Base-by-base conservation (phyloP, 1,284 basidiomycete species). In the Malassezia sp. region DNA sequence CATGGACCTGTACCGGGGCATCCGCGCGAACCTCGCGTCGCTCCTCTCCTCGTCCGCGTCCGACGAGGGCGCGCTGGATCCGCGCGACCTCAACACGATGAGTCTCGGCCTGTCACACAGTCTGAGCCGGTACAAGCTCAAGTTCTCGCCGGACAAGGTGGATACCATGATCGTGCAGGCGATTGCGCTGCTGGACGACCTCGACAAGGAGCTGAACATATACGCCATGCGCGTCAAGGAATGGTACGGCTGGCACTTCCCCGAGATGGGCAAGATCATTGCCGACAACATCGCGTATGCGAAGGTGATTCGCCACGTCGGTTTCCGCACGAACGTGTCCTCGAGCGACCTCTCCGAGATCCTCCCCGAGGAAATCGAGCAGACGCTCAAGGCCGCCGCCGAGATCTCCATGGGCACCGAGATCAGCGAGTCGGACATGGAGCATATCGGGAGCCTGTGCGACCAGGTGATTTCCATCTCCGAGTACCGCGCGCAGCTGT, bases 221-320 rank as follows among this genome's bases (percentile, higher is more conserved):
- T 97, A 96, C 71, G 81, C 89, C 17, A 97, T 97, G 91, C 80
- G 91, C 68, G 87, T 93, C 46, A 96, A 96, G 79, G 91, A 96
- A 78, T 97, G 91, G 91, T 97, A 96, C 69, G 91, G 91, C 20
- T 97, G 91, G 91, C 91, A 97, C 76, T 96, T 96, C 79, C 91
- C 91, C 9, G 91, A 97, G 74, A 87, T 97, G 84, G 85, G 83
- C 61, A 96, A 96, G 76, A 95, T 97, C 71, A 84, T 96, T 60
- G 80, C 83, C 56, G 91, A 97, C 76, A 97, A 93, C 74, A 75
- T 91, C 45, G 89, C 90, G 20, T 97, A 96, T 72, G 88, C 93
- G 50, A 91, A 89, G 73, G 57, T 64, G 35, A 56, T 67, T 35
- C 57, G 55, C 20, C 56, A 54, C 10, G 57, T 63, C 56, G 69